These are phyloP conservation scores for Trametes pubescens DNA, from an alignment of 1,284 basidiomycete genomes.

Conservation along the genomic window DNA sequence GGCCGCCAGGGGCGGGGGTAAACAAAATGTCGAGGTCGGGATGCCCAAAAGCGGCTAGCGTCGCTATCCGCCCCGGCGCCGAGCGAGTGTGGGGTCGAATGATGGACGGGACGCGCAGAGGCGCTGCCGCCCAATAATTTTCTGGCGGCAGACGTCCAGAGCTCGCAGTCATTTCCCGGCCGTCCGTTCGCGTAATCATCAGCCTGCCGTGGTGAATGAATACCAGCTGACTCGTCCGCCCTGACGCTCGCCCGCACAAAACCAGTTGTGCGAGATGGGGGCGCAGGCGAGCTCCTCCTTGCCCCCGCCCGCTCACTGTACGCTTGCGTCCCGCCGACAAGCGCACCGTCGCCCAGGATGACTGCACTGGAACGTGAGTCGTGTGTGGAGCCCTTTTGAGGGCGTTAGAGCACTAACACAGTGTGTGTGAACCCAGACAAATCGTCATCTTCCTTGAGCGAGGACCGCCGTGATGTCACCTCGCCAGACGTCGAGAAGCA, in stretches of 20 bases:
- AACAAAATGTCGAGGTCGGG: constrained; percentile 1
- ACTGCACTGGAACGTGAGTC: constrained; percentile 22
- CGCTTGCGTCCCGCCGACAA: neutral
- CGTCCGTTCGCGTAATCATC: neutral
- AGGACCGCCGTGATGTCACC: constrained; percentile 12
- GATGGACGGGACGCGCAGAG: neutral
- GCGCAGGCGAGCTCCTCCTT: neutral
- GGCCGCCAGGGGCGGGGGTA: neutral
- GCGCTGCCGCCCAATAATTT: neutral
- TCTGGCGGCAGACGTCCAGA: neutral
- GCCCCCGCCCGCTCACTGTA: constrained; percentile 1
- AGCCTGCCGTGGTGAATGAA: constrained; percentile 11
- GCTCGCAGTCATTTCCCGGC: neutral
- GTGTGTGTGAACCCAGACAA: constrained; percentile 2
- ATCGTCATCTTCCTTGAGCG: constrained; percentile 21
- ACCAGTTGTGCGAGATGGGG: neutral
- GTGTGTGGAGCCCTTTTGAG: neutral
- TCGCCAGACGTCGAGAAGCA: constrained; percentile 32
- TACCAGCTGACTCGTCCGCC: constrained; percentile 21
- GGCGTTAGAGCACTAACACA: neutral
- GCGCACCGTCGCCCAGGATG: constrained; percentile 16
- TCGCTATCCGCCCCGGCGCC: neutral
- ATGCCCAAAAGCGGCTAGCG: constrained; percentile 18
- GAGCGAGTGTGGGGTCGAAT: constrained; percentile 8
- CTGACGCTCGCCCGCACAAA: constrained; percentile 16